A percentile compares a stretch with the other conserved stretches of the same genome.
These are phyloP conservation scores for Penstemon eatonii DNA, from an alignment of 257 asterid species.

Conservation along the genomic window DNA sequence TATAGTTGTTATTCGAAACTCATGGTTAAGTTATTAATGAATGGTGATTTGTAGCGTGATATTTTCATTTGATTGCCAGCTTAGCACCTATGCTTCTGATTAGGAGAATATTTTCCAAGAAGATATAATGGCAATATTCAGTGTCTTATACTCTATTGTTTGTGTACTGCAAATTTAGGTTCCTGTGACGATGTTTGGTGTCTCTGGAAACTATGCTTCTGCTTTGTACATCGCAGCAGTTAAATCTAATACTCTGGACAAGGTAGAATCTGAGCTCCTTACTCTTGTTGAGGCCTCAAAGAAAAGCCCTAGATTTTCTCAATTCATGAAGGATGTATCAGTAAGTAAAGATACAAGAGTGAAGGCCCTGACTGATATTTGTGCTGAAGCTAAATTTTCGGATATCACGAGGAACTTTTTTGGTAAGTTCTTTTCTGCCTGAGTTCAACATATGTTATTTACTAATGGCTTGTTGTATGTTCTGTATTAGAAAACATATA, in stretches of 20 bases:
- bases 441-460: background rate
- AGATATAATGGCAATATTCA: background rate
- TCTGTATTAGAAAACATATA: background rate
- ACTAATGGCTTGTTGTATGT: background rate
- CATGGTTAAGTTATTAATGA: no score
- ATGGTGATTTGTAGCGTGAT: no score
- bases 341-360: conserved; percentile 62
- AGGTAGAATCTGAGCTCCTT: conserved; percentile 84
- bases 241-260: conserved; percentile 71
- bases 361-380: conserved; percentile 64
- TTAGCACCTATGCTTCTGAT: no score
- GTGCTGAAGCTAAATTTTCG: conserved; percentile 63
- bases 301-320: conserved; percentile 71
- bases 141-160: conserved; percentile 21
- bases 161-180: conserved; percentile 46
- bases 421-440: conserved; percentile 23
- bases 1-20: background rate
- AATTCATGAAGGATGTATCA: conserved; percentile 77
- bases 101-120: no score
- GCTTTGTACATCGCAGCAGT: conserved; percentile 86
- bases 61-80: no score
- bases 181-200: conserved; percentile 78
- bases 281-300: conserved; percentile 73
- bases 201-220: conserved; percentile 89
- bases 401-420: conserved; percentile 52